phyloP scores from a whole-genome alignment of 768 basidiomycete genomes.

The Russula sp. region DNA sequence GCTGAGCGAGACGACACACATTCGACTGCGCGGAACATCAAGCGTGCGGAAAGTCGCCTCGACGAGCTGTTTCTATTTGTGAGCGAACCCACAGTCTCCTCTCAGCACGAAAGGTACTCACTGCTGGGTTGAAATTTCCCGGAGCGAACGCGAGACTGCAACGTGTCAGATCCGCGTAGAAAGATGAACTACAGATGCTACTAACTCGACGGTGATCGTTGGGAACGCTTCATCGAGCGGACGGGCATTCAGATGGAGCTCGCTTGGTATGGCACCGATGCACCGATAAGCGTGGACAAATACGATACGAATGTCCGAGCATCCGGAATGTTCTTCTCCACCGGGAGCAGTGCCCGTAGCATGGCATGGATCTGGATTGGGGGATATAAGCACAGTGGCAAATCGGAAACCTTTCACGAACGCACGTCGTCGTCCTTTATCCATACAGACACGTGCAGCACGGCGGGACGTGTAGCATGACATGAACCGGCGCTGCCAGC shows the following conservation, averaged over 20 bases:
- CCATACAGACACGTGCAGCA: slow-evolving; percentile 21
- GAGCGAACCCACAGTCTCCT: not conserved
- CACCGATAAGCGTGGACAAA: slow-evolving; percentile 22
- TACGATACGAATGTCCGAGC: slow-evolving; percentile 20
- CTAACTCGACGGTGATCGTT: slow-evolving; percentile 23
- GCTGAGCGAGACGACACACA: slow-evolving; percentile 21
- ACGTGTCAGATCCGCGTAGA: not conserved
- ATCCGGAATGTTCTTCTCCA: slow-evolving; percentile 21
- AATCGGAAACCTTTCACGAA: not conserved
- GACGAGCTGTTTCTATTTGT: slow-evolving; percentile 10
- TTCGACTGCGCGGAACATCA: slow-evolving; percentile 17
- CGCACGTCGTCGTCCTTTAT: slow-evolving; percentile 24
- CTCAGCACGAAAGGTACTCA: not conserved
- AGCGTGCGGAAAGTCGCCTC: slow-evolving; percentile 18
- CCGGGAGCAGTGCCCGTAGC: slow-evolving; percentile 21
- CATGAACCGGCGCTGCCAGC: slow-evolving; percentile 11
- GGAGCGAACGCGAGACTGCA: slow-evolving; percentile 20
- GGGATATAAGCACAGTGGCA: not conserved
- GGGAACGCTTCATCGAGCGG: slow-evolving; percentile 25
- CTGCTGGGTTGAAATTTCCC: slow-evolving; percentile 15
- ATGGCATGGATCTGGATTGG: slow-evolving; percentile 20
- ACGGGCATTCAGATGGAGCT: slow-evolving; percentile 23
- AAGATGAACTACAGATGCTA: not conserved
- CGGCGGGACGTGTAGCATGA: slow-evolving; percentile 17
- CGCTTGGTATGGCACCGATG: slow-evolving; percentile 20